Base-by-base conservation (phyloP, 2,329 filamentous ascomycete species). In the Neoscytalidium dimidiatum region DNA sequence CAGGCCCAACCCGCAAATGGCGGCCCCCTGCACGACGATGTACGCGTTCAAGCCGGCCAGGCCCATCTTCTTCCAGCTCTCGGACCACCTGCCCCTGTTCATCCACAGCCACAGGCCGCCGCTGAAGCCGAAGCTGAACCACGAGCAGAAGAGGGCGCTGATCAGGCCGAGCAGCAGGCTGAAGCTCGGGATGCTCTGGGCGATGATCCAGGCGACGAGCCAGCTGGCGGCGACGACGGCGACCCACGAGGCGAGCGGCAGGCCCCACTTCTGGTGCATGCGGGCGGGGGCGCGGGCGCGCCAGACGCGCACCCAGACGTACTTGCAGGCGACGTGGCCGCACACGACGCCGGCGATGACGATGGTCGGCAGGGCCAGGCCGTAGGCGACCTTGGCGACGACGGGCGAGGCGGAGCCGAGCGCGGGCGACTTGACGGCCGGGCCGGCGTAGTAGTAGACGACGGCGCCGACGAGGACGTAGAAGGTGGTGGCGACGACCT, bases 321-420 rank as follows among this genome's bases (percentile, higher is more conserved):
- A 89, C 71, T 90, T 90, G 65, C 82, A 83, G 1, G 87, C 87
- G 2, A 91, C 85, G 66, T 89, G 86, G 17, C 85, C 88, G 72
- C 90, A 88, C 67, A 92, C 89, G 5, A 91, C 88, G 62, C 89
- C 90, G 0, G 89, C 88, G 57, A 92, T 86, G 56, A 92, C 80
- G 65, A 92, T 91, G 2, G 90, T 91, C 14, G 89, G 89, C 1
- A 89, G 81, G 0, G 89, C 89, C 66, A 92, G 80, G 21, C 87
- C 88, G 77, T 87, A 92, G 14, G 89, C 88, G 14, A 89, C 78
- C 71, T 90, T 90, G 21, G 84, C 81, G 52, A 91, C 78, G 0
- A 83, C 71, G 1, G 74, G 74, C 3, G 83, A 82, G 8, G 88
- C 85, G 0, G 88, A 90, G 8, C 87, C 86, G 1, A 92, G 82